Evolutionary conservation across 2,329 filamentous ascomycete species (phyloP), one percentile per base, ranked within the genome.

Genomic region (Beauveria asiatica): DNA sequence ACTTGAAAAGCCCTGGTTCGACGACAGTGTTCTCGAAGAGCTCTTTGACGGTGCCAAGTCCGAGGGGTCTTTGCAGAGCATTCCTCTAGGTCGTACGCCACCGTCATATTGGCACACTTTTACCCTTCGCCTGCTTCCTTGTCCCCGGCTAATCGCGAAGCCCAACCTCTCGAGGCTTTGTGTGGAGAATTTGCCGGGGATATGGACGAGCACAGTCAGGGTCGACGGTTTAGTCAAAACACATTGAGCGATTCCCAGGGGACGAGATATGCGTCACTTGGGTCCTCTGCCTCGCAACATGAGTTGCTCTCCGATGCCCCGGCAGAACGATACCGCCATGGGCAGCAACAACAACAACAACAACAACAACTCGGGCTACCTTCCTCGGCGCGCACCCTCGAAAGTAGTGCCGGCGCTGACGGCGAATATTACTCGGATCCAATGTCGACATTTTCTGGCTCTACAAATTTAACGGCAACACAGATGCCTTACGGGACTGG

Each of bases 401-500:
- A 76, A 74, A 81, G 37, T n/a, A 37, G 72, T 70, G 79, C 78
- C 71, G 79, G 76, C 73, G 82, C 73, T 73, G 86, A 80, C 74
- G 78, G 78, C 69, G 77, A 76, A 52, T 86, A 85, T 71, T 86
- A 86, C 66, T 78, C 80, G 65, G 82, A 84, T 64, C 72, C 79
- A 19, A 67, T 78, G 53, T 70, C 79, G 58, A 74, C 76, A 1
- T 85, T 82, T 70, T 74, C 81, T 19, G 49, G 49, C 41, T 75
- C 84, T 56, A 72, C 78, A 48, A 78, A 83, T 63, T 80, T 92
- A 72, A 79, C 85, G 63, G 74, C 79, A 61, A 74, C 74, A 62
- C 70, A 75, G 53, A 77, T 83, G 72, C 70, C 75, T 57, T 89
- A 90, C 72, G 83, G 83, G 67, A 76, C 83, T 50, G 85, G 86